Evolutionary conservation across 1,284 basidiomycete species (phyloP).

Genomic region (Leucoagaricus sp.): DNA sequence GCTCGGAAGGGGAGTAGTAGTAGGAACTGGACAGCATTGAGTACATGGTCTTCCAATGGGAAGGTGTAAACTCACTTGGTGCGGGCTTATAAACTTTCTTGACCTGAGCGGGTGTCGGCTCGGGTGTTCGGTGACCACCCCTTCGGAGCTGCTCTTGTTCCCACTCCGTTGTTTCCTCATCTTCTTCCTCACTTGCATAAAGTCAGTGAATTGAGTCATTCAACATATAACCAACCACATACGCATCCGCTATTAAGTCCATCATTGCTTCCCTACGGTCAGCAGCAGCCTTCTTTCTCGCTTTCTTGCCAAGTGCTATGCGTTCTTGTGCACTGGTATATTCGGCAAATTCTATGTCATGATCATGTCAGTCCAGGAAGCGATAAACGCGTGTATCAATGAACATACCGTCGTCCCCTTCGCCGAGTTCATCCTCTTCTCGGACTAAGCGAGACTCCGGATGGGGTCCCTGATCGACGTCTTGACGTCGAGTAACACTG

Average conservation of each 20-base stretch:
- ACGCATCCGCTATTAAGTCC: constrained; percentile 88
- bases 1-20: constrained; percentile 56
- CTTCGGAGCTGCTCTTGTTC: constrained; percentile 85
- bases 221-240: constrained; percentile 32
- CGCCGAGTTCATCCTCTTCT: constrained; percentile 92
- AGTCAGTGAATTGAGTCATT: constrained; percentile 17
- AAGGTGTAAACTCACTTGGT: constrained; percentile 56
- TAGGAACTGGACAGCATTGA: constrained; percentile 52
- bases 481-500: constrained; percentile 58
- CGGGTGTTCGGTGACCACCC: constrained; percentile 54
- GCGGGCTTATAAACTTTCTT: constrained; percentile 73
- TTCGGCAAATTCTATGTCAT: constrained; percentile 76
- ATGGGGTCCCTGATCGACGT: constrained; percentile 73
- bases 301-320: constrained; percentile 86
- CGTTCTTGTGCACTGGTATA: constrained; percentile 88
- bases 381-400: background rate
- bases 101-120: constrained; percentile 31
- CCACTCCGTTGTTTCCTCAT: constrained; percentile 91
- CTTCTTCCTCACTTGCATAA: constrained; percentile 69
- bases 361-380: background rate
- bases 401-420: constrained; percentile 85
- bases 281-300: constrained; percentile 72
- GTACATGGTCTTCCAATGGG: constrained; percentile 1
- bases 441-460: constrained; percentile 85
- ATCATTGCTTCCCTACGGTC: constrained; percentile 77